phyloP scores from a whole-genome alignment of 2,329 filamentous ascomycete genomes.

The Stachybotrys elegans region DNA sequence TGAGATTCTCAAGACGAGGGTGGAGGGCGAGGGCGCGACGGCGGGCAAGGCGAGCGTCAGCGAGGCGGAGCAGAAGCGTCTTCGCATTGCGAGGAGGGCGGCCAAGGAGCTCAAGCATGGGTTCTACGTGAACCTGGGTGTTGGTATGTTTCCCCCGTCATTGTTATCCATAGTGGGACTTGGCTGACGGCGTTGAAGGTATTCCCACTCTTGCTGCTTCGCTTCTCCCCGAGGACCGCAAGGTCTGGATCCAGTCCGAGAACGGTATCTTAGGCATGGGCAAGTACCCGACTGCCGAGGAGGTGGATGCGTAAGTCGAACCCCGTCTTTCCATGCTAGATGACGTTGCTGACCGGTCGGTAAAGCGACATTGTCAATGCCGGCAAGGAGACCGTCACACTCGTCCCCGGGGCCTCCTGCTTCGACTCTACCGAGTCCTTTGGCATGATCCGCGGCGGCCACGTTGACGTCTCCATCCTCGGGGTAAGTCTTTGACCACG shows the following conservation, averaged over 20 bases:
- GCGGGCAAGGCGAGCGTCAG: constrained; percentile 34
- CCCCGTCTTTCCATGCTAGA: no score
- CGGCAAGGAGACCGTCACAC: constrained; percentile 81
- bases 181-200: constrained; percentile 28
- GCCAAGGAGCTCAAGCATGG: constrained; percentile 78
- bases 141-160: constrained; percentile 33
- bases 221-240: constrained; percentile 61
- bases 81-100: constrained; percentile 71
- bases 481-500: constrained; percentile 40
- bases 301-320: constrained; percentile 57
- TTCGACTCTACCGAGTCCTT: constrained; percentile 82
- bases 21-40: constrained; percentile 31
- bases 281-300: constrained; percentile 66
- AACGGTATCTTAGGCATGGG: constrained; percentile 84
- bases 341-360: accelerated
- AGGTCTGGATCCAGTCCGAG: constrained; percentile 82
- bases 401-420: constrained; percentile 68
- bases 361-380: constrained; percentile 72
- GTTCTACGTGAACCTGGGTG: constrained; percentile 75
- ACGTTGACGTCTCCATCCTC: constrained; percentile 78
- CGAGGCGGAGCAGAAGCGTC: constrained; percentile 49
- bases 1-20: constrained; percentile 60
- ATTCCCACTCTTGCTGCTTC: constrained; percentile 82
- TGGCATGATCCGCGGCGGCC: constrained; percentile 80
- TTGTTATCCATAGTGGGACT: no score